phyloP scores from a whole-genome alignment of 192 early-diverging fungal genomes.

The Dispira simplex region DNA sequence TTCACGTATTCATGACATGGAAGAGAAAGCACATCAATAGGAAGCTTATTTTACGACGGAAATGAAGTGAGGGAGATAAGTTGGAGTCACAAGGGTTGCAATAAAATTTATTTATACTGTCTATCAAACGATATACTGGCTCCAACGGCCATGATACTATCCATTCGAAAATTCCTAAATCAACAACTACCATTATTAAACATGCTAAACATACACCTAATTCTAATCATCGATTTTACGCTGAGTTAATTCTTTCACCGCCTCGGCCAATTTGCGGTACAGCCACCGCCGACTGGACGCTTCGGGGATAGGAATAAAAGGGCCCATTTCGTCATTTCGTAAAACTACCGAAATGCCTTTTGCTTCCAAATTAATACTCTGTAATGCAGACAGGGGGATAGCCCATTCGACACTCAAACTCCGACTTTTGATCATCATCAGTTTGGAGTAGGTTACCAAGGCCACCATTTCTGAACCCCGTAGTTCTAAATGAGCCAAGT shows the following conservation, averaged over 20 bases:
- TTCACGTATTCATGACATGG: too few species aligned
- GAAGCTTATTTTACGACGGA: too few species aligned
- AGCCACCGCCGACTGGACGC: constrained; percentile 45
- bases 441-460: constrained; percentile 61
- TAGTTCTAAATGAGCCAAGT: constrained; percentile 74
- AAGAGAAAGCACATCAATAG: too few species aligned
- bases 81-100: too few species aligned
- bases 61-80: too few species aligned
- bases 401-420: constrained; percentile 70
- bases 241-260: constrained; percentile 30
- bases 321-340: constrained; percentile 33
- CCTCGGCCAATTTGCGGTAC: constrained; percentile 50
- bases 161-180: too few species aligned
- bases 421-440: constrained; percentile 60
- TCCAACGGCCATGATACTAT: too few species aligned
- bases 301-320: constrained; percentile 59
- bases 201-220: too few species aligned
- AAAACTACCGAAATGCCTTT: constrained; percentile 59
- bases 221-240: constrained; percentile 7
- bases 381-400: constrained; percentile 48
- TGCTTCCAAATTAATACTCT: constrained; percentile 52
- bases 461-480: constrained; percentile 72
- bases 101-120: too few species aligned
- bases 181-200: too few species aligned
- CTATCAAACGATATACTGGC: too few species aligned